Conservation (phyloP, 176 grass and related monocot species). For the Rhynchospora tenuis region DNA sequence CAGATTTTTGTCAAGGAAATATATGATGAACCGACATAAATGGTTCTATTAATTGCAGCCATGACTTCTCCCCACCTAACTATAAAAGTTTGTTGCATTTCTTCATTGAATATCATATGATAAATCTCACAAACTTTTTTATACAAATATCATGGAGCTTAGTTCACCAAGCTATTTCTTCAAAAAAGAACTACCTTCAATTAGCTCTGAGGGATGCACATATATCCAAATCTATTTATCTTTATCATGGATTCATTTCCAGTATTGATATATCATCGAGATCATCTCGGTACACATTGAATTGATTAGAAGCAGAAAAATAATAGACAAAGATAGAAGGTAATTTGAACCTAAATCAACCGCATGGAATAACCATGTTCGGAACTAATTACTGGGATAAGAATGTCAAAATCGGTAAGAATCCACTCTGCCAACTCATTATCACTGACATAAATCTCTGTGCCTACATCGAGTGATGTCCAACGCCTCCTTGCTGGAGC, state of each 20-base stretch:
- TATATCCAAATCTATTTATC: not conserved
- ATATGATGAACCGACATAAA: too few species aligned
- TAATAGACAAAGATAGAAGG: not conserved
- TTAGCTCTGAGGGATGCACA: not conserved
- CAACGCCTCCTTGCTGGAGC: constrained; percentile 52
- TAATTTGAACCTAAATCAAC: not conserved
- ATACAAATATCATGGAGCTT: not conserved
- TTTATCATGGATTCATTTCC: not conserved
- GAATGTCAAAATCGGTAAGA: constrained; percentile 64
- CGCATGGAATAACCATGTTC: not conserved
- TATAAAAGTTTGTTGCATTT: too few species aligned
- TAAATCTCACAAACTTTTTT: too few species aligned
- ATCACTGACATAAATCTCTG: constrained; percentile 60
- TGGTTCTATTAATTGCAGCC: too few species aligned
- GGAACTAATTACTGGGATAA: constrained; percentile 37
- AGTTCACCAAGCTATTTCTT: not conserved
- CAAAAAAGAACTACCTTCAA: not conserved
- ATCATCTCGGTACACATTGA: not conserved
- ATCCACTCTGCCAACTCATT: constrained; percentile 64
- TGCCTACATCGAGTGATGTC: constrained; percentile 85
- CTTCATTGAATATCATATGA: too few species aligned
- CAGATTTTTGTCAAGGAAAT: too few species aligned
- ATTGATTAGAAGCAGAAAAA: not conserved
- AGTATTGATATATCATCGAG: not conserved
- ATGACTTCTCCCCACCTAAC: too few species aligned